These are phyloP conservation scores for Pelargonium cotyledonis DNA, from an alignment of 441 rosid species.

Conservation along the genomic window DNA sequence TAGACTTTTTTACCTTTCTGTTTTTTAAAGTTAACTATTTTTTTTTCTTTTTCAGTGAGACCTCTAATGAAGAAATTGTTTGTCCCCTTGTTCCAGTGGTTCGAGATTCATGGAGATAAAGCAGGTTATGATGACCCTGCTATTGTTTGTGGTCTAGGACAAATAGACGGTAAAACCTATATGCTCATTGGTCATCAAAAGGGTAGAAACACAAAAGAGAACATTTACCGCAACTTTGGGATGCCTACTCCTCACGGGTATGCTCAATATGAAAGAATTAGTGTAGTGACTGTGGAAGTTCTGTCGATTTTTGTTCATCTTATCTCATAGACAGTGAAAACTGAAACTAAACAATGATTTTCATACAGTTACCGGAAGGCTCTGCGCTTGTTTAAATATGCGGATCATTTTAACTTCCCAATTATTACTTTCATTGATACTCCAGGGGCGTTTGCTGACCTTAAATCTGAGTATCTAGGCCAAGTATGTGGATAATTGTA, in stretches of 20 bases:
- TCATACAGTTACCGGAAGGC: constrained; percentile 80
- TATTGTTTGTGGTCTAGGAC: constrained; percentile 85
- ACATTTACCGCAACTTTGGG: constrained; percentile 82
- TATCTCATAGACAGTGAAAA: not conserved
- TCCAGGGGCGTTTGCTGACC: constrained; percentile 87
- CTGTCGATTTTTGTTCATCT: not conserved
- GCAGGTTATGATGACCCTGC: constrained; percentile 98
- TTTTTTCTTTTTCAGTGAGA: not conserved
- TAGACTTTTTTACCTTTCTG: constrained; percentile 12
- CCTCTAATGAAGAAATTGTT: not conserved
- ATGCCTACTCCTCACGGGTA: constrained; percentile 99
- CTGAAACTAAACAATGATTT: not conserved
- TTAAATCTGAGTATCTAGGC: constrained; percentile 81
- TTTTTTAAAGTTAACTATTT: not conserved
- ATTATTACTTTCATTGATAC: constrained; percentile 87
- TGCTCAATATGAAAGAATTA: constrained; percentile 19
- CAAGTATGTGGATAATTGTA: constrained; percentile 38
- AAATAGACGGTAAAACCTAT: constrained; percentile 69
- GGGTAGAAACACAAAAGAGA: constrained; percentile 95
- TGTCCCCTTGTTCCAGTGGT: constrained; percentile 44
- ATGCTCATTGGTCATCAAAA: constrained; percentile 99
- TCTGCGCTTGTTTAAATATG: constrained; percentile 83
- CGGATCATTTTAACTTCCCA: constrained; percentile 92
- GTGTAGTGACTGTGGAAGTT: constrained; percentile 10
- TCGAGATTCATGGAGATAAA: constrained; percentile 97